Evolutionary conservation across 768 basidiomycete genomes (phyloP), one percentile per base, ranked within the genome.

Genomic region (Russula compacta): DNA sequence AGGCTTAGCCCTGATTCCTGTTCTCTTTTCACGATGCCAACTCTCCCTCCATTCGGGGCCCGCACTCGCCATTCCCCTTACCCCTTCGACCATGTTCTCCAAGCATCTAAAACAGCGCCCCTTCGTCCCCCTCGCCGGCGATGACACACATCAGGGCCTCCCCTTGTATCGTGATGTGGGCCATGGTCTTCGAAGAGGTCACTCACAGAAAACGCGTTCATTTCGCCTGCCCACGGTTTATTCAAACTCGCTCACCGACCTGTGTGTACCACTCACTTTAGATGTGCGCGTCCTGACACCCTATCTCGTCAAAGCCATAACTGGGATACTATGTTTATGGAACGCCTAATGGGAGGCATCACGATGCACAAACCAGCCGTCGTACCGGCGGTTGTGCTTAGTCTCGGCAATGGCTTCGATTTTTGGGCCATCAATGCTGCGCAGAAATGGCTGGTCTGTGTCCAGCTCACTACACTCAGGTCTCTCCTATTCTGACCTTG

Each of bases 381-480:
- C 0, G 78, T 82, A 2, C 89, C 87, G 0, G 24, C 68, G 1
- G 70, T 73, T 3, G 75, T 87, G 0, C 79, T 91, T 11, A 86
- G 89, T 67, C 71, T 91, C 9, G 89, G 87, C 0, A 88, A 86
- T 67, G 87, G 88, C 6, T 79, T 75, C 48, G 88, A 88, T 1
- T 77, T 78, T 53, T 91, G 89, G 88, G 79, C 79, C 3, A 75
- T 90, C 33, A 81, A 86, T 61, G 86, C 86, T 5, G 86, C 83
- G 2, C 81, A 77, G 65, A 72, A 74, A 49, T 90, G 87, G 87
- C 76, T 76, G 69, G 89, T 85, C 61, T 46, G 80, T 71, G 17
- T 50, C 9, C 21, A n/a, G 4, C 10, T 40, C 14, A 1, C 8
- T 24, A 2, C 2, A 17, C 33, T 32, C 10, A 3, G 0, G 4